Base-by-base conservation (phyloP, 1,284 basidiomycete genomes). In the Puccinia hordei region DNA sequence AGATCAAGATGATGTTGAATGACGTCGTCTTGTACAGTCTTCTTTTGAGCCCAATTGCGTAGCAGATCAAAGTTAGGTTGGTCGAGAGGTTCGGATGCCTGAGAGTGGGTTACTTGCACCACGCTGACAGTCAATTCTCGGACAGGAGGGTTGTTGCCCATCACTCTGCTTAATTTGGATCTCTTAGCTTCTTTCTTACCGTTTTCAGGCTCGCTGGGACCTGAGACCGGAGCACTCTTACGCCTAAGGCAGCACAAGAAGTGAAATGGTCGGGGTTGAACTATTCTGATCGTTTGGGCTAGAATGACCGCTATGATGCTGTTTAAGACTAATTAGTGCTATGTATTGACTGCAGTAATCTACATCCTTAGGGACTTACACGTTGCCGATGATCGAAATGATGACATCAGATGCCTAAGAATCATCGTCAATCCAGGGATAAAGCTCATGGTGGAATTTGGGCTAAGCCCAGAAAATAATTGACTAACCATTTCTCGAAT, bases 61-160 rank as follows among this genome's bases (percentile, higher is more conserved):
- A 78, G 66, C 4, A 78, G 24, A 61, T 78, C 76, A 53, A 78
- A 78, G 66, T 69, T 78, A 22, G 76, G 76, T 57, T 78, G 76
- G 10, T 78, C 76, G 10, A 78, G 35, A 17, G 63, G 76, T 44
- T 78, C 66, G 8, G 76, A 78, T 19, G 76, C 76, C 24, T 78
- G 76, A 27, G 76, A 78, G 35, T 78, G 63, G 19, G 66, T 78
- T 12, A 78, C 76, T 57, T 71, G 76, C 8, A 78, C 63, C 6
- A 78, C 76, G 44, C 76, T 78, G 6, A 78, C 66, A 13, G 76
- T 78, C 5, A 78, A 55, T 35, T 78, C 76, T 15, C 66, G 49
- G 12, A 78, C 76, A 24, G 76, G 76, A 6, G 38, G n/a, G 41
- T 78, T 35, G 55, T 19, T 35, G 38, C 24, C 35, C 17, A 46